Base-by-base conservation (phyloP, 2,329 filamentous ascomycete species). In the Colletotrichum sp. region DNA sequence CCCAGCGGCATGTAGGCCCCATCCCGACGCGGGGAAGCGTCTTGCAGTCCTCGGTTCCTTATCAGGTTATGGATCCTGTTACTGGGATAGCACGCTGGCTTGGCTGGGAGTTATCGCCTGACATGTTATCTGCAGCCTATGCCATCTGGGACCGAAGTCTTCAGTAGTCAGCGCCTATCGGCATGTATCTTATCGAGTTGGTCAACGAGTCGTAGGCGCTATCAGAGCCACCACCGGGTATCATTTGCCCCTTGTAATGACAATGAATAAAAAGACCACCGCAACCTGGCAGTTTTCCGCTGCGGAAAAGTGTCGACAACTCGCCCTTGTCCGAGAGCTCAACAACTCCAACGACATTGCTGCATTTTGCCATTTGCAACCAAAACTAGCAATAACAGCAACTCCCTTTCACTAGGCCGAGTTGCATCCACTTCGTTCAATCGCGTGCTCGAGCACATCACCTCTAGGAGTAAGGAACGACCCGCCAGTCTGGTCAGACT, bases 71-170 rank as follows among this genome's bases (percentile, higher is more conserved):
- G 72, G 67, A 30, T 52, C 49, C 49, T 71, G 34, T 57, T 44
- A 52, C 67, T 16, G 30, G 60, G 72, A 66, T 75, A 71, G 60
- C n/a, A 34, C 60, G 28, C 21, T 71, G 60, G 12, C 49, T 59
- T 49, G 16, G 57, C 13, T 26, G 32, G 18, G 15, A 32, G 59
- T 39, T 15, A 65, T 52, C 64, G 24, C 32, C 44, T 44, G 70
- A 76, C 59, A 67, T 64, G 52, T 65, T 76, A 76, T 76, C 73
- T 76, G 32, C n/a, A 64, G 69, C 62, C 63, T 59, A 67, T 55
- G 39, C 32, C 39, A 30, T 49, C 32, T 21, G 39, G 24, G n/a
- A 30, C 44, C 16, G 34, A 6, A 15, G 18, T 24, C 15, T 49
- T 52, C 36, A 9, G 36, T 32, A 66, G 55, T 55, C 30, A 7